Evolutionary conservation across 2,329 filamentous ascomycete species (phyloP).

Genomic region (Fusarium sp.): DNA sequence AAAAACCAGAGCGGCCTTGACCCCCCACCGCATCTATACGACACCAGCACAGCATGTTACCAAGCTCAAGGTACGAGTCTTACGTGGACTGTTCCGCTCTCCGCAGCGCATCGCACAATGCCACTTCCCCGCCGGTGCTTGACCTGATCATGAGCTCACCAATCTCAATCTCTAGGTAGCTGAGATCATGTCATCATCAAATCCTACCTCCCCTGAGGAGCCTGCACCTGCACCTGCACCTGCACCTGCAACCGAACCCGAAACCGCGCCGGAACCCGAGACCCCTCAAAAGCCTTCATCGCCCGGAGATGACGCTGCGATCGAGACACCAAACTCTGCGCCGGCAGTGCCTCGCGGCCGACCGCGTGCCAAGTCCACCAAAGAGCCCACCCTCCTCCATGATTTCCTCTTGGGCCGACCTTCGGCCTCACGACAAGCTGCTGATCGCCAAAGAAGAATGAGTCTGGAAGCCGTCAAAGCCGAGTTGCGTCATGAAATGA

Average conservation of each 20-base stretch:
- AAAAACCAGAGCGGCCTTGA: conserved; percentile 3
- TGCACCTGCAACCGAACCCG: not conserved
- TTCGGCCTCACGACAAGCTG: conserved; percentile 63
- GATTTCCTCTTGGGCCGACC: conserved; percentile 68
- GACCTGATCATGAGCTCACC: conserved; percentile 28
- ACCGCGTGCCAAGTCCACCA: conserved; percentile 52
- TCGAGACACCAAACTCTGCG: conserved; percentile 54
- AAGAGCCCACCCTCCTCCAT: conserved; percentile 58
- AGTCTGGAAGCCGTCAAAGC: conserved; percentile 68
- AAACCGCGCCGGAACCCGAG: conserved; percentile 30
- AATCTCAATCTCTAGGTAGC: conserved; percentile 30
- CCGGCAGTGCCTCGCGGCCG: conserved; percentile 49
- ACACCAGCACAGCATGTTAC: conserved; percentile 43
- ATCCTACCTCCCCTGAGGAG: conserved; percentile 40
- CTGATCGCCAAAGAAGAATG: conserved; percentile 62
- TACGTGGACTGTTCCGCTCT: not conserved
- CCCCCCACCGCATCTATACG: conserved; percentile 17
- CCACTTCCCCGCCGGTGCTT: not conserved
- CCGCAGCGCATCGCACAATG: conserved; percentile 1
- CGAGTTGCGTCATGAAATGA: conserved; percentile 62
- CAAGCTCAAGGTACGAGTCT: conserved; percentile 38
- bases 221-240: conserved; percentile 37
- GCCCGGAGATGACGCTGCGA: conserved; percentile 28
- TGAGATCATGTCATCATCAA: conserved; percentile 44
- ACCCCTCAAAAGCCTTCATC: conserved; percentile 35